Percentiles rank a stretch among this genome's conserved stretches.
phyloP scores from a whole-genome alignment of 1,284 basidiomycete genomes.

The Leccinum pallidistipes region DNA sequence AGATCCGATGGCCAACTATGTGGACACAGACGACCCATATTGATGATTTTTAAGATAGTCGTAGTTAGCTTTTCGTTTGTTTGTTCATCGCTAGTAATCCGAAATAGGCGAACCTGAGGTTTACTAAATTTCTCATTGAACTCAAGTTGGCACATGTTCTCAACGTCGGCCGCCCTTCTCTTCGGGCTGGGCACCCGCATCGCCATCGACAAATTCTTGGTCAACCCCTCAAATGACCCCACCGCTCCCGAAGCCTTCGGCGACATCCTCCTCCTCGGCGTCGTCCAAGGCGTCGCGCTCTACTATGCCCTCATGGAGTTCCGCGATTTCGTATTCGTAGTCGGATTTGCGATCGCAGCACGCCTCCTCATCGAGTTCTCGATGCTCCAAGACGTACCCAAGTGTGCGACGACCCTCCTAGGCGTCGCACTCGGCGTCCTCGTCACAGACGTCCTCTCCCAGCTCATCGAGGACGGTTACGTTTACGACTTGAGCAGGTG shows the following conservation, averaged over 20 bases:
- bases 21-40: constrained; percentile 50
- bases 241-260: constrained; percentile 40
- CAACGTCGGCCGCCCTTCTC: constrained; percentile 45
- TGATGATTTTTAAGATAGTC: not conserved
- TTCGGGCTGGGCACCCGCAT: constrained; percentile 68
- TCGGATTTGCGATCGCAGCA: constrained; percentile 54
- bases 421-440: constrained; percentile 65
- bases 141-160: constrained; percentile 38
- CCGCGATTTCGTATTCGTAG: constrained; percentile 51
- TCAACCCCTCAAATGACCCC: constrained; percentile 38
- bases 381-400: constrained; percentile 49
- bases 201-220: constrained; percentile 55
- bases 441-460: constrained; percentile 63
- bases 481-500: constrained; percentile 21
- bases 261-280: constrained; percentile 64
- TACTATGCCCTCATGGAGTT: constrained; percentile 62
- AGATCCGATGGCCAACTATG: constrained; percentile 89
- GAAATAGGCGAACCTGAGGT: constrained; percentile 24
- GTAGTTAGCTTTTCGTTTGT: not conserved
- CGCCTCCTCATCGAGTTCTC: constrained; percentile 64
- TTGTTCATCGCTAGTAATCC: not conserved
- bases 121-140: constrained; percentile 15
- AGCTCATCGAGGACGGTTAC: constrained; percentile 52
- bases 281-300: constrained; percentile 73
- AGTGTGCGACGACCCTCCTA: constrained; percentile 55